Conservation (phyloP, 2,329 filamentous ascomycete genomes). For the Cadophora gregata region DNA sequence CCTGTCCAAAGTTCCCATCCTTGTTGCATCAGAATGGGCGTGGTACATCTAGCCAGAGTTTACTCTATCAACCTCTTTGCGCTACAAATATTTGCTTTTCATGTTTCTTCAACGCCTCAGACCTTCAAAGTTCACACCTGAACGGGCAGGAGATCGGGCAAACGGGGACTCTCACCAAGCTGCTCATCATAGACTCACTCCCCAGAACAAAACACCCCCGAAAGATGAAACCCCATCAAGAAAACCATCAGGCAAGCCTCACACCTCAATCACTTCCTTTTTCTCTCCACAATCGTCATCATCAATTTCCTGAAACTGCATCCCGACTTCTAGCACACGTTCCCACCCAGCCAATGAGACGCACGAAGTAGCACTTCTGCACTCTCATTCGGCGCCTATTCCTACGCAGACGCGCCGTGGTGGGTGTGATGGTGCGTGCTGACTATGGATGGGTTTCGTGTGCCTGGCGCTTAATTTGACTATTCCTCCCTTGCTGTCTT, state of each 20-base stretch:
- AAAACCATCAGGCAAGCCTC: constrained; percentile 6
- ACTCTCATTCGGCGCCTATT: constrained; percentile 35
- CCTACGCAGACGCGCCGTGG: constrained; percentile 31
- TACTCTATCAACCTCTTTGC: not conserved
- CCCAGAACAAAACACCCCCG: not conserved
- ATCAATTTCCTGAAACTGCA: constrained; percentile 17
- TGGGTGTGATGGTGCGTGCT: constrained; percentile 33
- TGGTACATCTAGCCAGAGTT: not conserved
- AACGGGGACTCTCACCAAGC: not conserved
- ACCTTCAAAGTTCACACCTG: not conserved
- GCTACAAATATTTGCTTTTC: not conserved
- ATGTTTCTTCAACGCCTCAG: not conserved
- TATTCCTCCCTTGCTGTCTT: not conserved
- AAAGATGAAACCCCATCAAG: not conserved
- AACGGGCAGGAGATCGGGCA: not conserved
- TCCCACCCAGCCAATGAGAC: constrained; percentile 28
- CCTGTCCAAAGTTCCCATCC: not conserved
- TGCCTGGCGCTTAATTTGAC: constrained; percentile 38
- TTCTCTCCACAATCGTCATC: not conserved
- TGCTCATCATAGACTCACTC: too few relatives aligned
- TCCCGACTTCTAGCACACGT: not conserved
- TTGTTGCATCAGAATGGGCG: not conserved
- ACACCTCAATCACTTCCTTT: not conserved
- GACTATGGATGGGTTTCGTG: constrained; percentile 33
- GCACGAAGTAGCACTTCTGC: constrained; percentile 23